These are phyloP conservation scores for Dioszegia crocea DNA, from an alignment of 768 basidiomycete genomes.

Conservation along the genomic window DNA sequence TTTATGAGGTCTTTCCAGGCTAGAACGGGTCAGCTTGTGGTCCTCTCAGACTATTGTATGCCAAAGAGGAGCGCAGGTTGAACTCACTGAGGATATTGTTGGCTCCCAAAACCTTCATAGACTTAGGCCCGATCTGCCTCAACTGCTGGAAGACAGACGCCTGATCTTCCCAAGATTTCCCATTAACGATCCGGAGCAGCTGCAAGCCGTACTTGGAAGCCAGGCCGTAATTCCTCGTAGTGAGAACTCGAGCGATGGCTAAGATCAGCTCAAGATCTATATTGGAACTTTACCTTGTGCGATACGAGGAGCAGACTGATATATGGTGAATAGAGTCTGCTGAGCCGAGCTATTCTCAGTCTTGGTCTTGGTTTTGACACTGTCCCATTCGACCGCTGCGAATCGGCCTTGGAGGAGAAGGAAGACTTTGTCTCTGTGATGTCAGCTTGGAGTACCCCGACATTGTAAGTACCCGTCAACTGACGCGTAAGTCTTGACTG, in stretches of 20 bases:
- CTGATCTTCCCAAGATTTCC: conserved; percentile 88
- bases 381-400: conserved; percentile 34
- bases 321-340: conserved; percentile 66
- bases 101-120: conserved; percentile 65
- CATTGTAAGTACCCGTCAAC: not conserved
- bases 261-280: not conserved
- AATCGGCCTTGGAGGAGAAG: conserved; percentile 68
- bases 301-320: conserved; percentile 72
- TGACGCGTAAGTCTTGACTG: conserved; percentile 59
- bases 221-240: conserved; percentile 62
- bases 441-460: not conserved
- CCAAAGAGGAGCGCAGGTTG: not conserved
- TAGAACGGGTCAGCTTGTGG: conserved; percentile 3
- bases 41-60: no score
- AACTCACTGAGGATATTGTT: conserved; percentile 56
- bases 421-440: conserved; percentile 65
- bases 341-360: conserved; percentile 53
- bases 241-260: conserved; percentile 77
- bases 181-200: conserved; percentile 70
- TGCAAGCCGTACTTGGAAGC: conserved; percentile 72
- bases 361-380: conserved; percentile 68
- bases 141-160: conserved; percentile 80
- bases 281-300: conserved; percentile 61
- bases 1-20: conserved; percentile 27
- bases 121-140: conserved; percentile 62